A percentile compares a stretch with the other conserved stretches of the same genome.
Evolutionary conservation across 768 basidiomycete genomes (phyloP).

Genomic region (Suillus bovinus): DNA sequence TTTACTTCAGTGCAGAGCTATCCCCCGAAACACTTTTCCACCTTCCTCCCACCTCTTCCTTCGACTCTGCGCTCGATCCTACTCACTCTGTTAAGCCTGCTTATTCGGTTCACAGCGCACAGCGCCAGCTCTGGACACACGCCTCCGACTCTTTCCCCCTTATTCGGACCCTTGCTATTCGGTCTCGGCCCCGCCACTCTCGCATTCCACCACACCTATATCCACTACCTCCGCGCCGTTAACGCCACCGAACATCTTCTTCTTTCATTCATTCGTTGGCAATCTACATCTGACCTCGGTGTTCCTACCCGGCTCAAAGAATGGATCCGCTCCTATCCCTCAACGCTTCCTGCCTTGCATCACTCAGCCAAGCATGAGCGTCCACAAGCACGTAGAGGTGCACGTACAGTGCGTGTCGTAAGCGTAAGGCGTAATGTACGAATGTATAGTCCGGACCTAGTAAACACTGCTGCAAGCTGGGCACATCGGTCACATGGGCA

Average conservation of each 20-base stretch:
- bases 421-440: conserved; percentile 80
- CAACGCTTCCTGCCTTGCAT: conserved; percentile 68
- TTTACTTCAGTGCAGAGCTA: conserved; percentile 52
- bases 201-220: conserved; percentile 58
- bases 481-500: conserved; percentile 32
- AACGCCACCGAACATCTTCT: conserved; percentile 92
- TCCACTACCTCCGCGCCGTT: conserved; percentile 75
- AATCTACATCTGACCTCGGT: conserved; percentile 47
- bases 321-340: conserved; percentile 89
- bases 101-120: conserved; percentile 81
- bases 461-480: conserved; percentile 62
- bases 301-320: conserved; percentile 86
- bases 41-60: conserved; percentile 58
- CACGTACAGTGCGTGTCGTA: conserved; percentile 74
- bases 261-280: conserved; percentile 86
- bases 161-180: conserved; percentile 89
- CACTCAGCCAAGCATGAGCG: conserved; percentile 47
- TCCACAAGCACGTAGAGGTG: conserved; percentile 72
- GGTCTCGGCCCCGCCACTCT: conserved; percentile 62
- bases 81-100: conserved; percentile 73
- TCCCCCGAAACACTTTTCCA: conserved; percentile 70
- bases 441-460: conserved; percentile 85
- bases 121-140: conserved; percentile 86
- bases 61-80: conserved; percentile 60
- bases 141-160: conserved; percentile 83